A percentile compares a stretch with the other conserved stretches of the same genome.
These are phyloP conservation scores for Teunomyces gatunensis DNA, from an alignment of 805 yeast species.

Conservation along the genomic window DNA sequence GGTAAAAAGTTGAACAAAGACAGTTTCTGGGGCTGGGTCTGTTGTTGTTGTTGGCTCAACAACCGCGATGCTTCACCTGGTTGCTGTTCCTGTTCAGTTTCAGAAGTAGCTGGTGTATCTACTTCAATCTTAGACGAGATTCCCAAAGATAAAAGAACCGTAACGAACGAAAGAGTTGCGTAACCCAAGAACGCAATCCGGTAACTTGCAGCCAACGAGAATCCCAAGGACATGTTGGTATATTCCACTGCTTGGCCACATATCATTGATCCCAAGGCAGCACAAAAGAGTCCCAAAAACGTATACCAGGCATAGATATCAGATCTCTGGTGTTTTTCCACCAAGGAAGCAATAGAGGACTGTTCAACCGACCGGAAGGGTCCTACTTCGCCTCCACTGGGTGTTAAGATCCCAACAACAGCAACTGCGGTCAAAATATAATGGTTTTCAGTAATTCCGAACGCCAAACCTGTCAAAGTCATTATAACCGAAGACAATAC, in stretches of 20 bases:
- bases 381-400: constrained; percentile 59
- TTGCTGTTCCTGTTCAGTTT: background rate
- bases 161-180: constrained; percentile 19
- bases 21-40: constrained; percentile 5
- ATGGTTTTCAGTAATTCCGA: constrained; percentile 32
- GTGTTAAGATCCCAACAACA: constrained; percentile 52
- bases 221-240: constrained; percentile 12
- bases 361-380: constrained; percentile 60
- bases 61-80: constrained; percentile 15
- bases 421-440: constrained; percentile 36
- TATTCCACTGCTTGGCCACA: constrained; percentile 33
- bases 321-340: constrained; percentile 39
- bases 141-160: constrained; percentile 15
- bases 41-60: constrained; percentile 6
- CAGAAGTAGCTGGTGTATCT: background rate
- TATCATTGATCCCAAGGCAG: constrained; percentile 45
- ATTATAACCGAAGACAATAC: constrained; percentile 39
- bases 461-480: constrained; percentile 43
- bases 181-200: constrained; percentile 27
- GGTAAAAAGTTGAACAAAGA: constrained; percentile 16
- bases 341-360: constrained; percentile 47
- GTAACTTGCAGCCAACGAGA: constrained; percentile 24
- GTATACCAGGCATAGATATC: constrained; percentile 61
- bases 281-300: constrained; percentile 46
- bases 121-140: constrained; percentile 19